Conservation (phyloP, 2,329 filamentous ascomycete species). For the Botrytis fabae region DNA sequence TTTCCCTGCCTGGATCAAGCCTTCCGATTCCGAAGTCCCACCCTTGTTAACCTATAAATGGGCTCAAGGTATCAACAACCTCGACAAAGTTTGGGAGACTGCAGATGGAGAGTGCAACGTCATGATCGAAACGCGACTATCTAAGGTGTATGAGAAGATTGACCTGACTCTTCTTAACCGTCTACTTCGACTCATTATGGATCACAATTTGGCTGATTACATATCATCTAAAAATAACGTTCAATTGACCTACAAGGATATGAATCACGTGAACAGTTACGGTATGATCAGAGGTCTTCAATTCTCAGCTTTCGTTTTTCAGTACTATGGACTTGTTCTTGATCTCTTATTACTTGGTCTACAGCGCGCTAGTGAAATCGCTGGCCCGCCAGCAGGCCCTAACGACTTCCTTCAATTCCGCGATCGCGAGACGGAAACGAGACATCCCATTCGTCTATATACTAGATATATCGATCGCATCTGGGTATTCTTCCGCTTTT, state of each 20-base stretch:
- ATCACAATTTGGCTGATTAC: constrained; percentile 98
- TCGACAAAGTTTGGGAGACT: constrained; percentile 92
- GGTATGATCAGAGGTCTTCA: constrained; percentile 97
- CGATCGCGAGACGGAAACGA: constrained; percentile 86
- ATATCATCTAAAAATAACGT: constrained; percentile 99
- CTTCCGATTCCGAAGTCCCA: constrained; percentile 95
- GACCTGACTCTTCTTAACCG: constrained; percentile 94
- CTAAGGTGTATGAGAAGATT: constrained; percentile 99
- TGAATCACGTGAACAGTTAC: constrained; percentile 99
- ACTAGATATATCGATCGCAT: constrained; percentile 97
- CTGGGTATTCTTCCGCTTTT: constrained; percentile 96
- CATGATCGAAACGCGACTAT: constrained; percentile 96
- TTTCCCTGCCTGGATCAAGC: constrained; percentile 99
- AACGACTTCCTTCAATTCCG: constrained; percentile 98
- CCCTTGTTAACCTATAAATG: constrained; percentile 96
- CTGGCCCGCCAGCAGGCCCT: constrained; percentile 86
- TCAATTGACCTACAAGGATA: constrained; percentile 98
- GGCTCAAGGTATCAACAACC: constrained; percentile 98
- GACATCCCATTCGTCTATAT: constrained; percentile 96
- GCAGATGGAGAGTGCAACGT: constrained; percentile 96
- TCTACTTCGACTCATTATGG: constrained; percentile 92
- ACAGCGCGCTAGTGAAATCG: constrained; percentile 96
- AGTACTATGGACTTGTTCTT: constrained; percentile 95
- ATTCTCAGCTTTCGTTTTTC: constrained; percentile 98
- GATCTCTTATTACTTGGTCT: constrained; percentile 89